phyloP scores from a whole-genome alignment of 2,329 filamentous ascomycete species.

The Juglanconis sp. region DNA sequence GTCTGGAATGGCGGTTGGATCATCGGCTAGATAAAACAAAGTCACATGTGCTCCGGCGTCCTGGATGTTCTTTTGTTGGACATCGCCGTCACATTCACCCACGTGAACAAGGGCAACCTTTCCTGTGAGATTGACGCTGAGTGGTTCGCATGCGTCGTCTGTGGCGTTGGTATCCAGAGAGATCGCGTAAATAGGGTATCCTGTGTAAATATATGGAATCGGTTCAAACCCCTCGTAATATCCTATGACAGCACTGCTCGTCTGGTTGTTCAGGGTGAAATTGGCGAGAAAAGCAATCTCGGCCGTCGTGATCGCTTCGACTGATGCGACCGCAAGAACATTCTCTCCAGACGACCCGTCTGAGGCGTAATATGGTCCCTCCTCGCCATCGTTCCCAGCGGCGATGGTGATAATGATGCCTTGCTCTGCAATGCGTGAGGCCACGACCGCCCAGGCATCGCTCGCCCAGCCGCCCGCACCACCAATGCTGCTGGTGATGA shows the following conservation, averaged over 20 bases:
- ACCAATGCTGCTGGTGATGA: slow-evolving; percentile 16
- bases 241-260: background rate
- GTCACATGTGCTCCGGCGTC: slow-evolving; percentile 38
- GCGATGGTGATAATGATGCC: slow-evolving; percentile 13
- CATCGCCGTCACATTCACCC: slow-evolving; percentile 24
- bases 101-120: slow-evolving; percentile 37
- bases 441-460: slow-evolving; percentile 17
- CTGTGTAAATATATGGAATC: slow-evolving; percentile 4
- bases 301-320: slow-evolving; percentile 4
- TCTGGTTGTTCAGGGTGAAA: background rate
- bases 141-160: slow-evolving; percentile 33
- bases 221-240: slow-evolving; percentile 6
- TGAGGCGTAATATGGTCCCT: slow-evolving; percentile 9
- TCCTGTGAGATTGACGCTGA: slow-evolving; percentile 28
- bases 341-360: slow-evolving; percentile 11
- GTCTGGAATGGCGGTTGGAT: slow-evolving; percentile 14
- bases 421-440: slow-evolving; percentile 15
- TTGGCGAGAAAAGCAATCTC: background rate
- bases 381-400: slow-evolving; percentile 6
- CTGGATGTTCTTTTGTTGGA: slow-evolving; percentile 34
- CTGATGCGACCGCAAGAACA: slow-evolving; percentile 1
- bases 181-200: slow-evolving; percentile 18
- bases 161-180: slow-evolving; percentile 16
- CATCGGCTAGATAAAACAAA: slow-evolving; percentile 36
- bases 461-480: slow-evolving; percentile 8